Base-by-base conservation (phyloP, 345 rosid genomes). In the Excoecaria agallocha region DNA sequence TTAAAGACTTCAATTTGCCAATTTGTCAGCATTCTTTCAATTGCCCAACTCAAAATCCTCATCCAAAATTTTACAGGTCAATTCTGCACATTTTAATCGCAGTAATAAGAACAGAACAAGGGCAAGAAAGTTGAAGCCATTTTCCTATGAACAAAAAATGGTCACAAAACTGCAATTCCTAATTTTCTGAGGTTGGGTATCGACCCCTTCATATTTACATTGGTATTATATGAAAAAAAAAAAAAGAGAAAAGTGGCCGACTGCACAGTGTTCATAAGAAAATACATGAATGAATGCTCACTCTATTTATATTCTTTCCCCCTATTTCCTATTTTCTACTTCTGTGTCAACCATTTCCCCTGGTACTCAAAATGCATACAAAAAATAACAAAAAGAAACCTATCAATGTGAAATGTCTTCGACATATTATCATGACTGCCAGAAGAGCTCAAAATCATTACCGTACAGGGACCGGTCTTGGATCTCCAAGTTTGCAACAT, bases 391-490 rank as follows among this genome's bases (percentile, higher is more conserved):
- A 75, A 78, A 74, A 73, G 38, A 64, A 73, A 51, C 74, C 35
- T 20, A 69, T 76, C 61, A 64, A 73, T 56, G 79, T 54, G 65
- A 74, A 74, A 63, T 41, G 30, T 60, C 50, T 38, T 69, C 46
- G 63, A 64, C 22, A 59, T 68, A 45, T 16, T 59, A 79, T 94
- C 88, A 93, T 12, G 99, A 93, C 84, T 90, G 98, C 98, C 99
- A 95, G 86, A 95, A 95, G 76, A 93, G 84, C 82, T 88, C 93
- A 71, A 76, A 91, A 85, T 89, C 91, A 63, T 83, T 88, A 80
- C 97, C 91, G 77, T 95, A 95, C 92, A 95, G 87, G 3, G 97
- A 89, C 82, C 97, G 97, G 84, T 95, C 98, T 86, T 95, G 99
- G 78, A 95, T 95, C 88, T 93, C 99, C 82, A 93, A 89, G 80